Conservation (phyloP, 1,139 yeast genomes). For the Taphrina sp. region DNA sequence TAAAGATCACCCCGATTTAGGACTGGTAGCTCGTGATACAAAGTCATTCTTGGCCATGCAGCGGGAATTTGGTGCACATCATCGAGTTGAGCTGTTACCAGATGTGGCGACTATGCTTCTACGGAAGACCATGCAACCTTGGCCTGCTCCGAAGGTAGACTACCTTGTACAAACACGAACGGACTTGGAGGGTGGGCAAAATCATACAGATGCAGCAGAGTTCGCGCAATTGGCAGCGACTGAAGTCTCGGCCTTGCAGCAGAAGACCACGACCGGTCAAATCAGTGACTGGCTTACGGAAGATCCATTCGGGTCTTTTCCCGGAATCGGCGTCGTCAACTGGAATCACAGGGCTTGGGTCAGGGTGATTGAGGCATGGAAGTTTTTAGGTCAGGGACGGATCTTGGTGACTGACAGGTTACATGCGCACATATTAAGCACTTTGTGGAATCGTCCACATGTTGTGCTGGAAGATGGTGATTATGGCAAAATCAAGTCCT, state of each 20-base stretch:
- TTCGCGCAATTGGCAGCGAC: too few species aligned
- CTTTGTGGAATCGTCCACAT: too few species aligned
- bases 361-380: not conserved
- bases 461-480: too few species aligned
- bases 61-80: too few species aligned
- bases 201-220: not conserved
- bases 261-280: conserved; percentile 1
- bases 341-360: not conserved
- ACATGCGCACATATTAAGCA: too few species aligned
- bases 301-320: conserved; percentile 1
- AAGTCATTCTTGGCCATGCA: too few species aligned
- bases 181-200: not conserved
- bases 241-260: not conserved
- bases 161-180: not conserved
- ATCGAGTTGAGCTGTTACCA: not conserved
- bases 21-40: too few species aligned
- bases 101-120: conserved; percentile 4
- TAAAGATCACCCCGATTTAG: too few species aligned
- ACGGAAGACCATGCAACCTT: not conserved
- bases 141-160: not conserved
- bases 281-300: conserved; percentile 14
- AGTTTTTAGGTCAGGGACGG: conserved; percentile 9
- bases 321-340: not conserved
- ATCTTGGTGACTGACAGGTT: too few species aligned
- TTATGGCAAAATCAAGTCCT: too few species aligned